phyloP scores from a whole-genome alignment of 345 rosid species.

The Sonneratia caseolaris region DNA sequence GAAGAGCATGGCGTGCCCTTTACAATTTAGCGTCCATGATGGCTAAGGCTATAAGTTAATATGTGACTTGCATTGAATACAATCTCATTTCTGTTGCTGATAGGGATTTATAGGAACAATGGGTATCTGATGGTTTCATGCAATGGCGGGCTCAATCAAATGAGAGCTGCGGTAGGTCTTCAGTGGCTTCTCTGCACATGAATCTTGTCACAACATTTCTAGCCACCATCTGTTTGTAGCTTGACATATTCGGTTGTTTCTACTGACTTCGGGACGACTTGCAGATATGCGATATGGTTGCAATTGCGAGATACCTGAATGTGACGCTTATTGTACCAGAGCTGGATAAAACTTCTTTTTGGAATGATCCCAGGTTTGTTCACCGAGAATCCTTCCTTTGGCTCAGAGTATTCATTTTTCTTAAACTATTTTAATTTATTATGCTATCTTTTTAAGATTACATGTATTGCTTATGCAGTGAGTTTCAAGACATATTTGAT shows the following conservation, averaged over 20 bases:
- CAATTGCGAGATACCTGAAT: constrained; percentile 24
- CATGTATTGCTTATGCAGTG: constrained; percentile 23
- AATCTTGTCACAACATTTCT: not conserved
- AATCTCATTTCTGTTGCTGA: constrained; percentile 1
- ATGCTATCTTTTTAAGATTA: too few relatives aligned
- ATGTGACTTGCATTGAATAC: not conserved
- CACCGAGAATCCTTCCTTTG: not conserved
- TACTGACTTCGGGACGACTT: constrained; percentile 4
- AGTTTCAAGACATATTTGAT: constrained; percentile 38
- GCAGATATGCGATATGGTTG: constrained; percentile 32
- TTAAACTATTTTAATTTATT: not conserved
- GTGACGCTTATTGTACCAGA: constrained; percentile 27
- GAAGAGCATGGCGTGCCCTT: not conserved
- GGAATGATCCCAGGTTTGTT: constrained; percentile 29
- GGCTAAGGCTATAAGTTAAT: not conserved
- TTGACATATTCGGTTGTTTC: too few relatives aligned
- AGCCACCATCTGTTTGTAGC: not conserved
- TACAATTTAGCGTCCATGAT: not conserved
- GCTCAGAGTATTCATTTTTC: not conserved
- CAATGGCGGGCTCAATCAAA: constrained; percentile 28
- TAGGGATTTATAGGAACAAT: constrained; percentile 23
- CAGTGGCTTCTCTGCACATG: not conserved
- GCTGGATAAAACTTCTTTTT: constrained; percentile 25
- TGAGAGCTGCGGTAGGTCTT: constrained; percentile 20
- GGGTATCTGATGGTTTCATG: constrained; percentile 23